Conservation (phyloP, 2,329 filamentous ascomycete genomes). For the Fusarium sulawesiense region DNA sequence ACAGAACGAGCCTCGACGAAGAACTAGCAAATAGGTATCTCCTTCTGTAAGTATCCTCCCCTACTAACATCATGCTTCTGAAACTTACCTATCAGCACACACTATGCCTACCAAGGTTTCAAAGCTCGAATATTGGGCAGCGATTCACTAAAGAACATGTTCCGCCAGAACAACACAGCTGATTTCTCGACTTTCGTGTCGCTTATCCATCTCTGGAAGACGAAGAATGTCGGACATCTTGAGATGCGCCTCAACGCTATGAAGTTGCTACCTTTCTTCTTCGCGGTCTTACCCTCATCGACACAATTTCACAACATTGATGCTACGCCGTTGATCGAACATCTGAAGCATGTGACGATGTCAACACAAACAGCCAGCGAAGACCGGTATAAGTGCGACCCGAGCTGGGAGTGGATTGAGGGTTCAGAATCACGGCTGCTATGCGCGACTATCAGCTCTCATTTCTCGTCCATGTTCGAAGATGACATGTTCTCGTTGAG, state of each 20-base stretch:
- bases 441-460: constrained; percentile 23
- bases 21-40: constrained; percentile 42
- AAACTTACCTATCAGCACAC: constrained; percentile 21
- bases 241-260: constrained; percentile 31
- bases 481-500: not conserved
- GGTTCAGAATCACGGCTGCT: constrained; percentile 38
- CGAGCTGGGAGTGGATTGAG: constrained; percentile 38
- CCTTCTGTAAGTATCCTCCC: constrained; percentile 24
- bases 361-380: not conserved
- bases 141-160: constrained; percentile 8
- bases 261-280: constrained; percentile 37
- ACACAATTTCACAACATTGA: constrained; percentile 27
- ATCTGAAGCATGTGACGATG: constrained; percentile 21
- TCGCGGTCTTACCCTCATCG: not conserved
- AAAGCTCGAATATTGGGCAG: constrained; percentile 37
- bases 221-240: constrained; percentile 31
- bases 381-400: constrained; percentile 20
- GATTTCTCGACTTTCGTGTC: constrained; percentile 32
- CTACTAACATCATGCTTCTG: too few relatives aligned
- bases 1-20: constrained; percentile 9
- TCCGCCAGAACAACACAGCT: constrained; percentile 9
- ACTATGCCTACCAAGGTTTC: constrained; percentile 36
- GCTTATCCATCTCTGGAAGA: constrained; percentile 32
- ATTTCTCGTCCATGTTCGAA: constrained; percentile 30
- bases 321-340: constrained; percentile 19